Conservation (phyloP, 768 basidiomycete genomes). For the Xanthoconium purpureum region DNA sequence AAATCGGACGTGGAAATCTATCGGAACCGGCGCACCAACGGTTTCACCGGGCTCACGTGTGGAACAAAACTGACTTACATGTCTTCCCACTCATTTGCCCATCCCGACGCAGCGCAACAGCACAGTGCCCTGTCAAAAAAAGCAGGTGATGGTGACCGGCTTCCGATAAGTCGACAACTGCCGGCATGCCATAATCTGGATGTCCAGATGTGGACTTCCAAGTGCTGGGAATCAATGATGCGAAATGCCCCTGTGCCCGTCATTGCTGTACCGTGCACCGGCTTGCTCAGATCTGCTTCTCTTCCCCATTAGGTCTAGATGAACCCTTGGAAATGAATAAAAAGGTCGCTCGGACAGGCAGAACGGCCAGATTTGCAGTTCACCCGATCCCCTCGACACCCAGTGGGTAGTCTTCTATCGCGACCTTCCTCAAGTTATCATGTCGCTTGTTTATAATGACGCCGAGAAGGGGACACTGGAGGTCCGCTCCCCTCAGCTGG, state of each 20-base stretch:
- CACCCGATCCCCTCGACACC: slow-evolving; percentile 5
- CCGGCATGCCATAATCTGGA: slow-evolving; percentile 1
- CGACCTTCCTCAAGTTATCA: slow-evolving; percentile 16
- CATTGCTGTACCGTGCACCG: slow-evolving; percentile 2
- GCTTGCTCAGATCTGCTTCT: slow-evolving; percentile 18
- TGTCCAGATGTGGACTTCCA: background rate
- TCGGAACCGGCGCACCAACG: slow-evolving; percentile 9
- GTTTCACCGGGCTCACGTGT: background rate
- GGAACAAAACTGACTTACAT: background rate
- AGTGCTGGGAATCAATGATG: slow-evolving; percentile 6
- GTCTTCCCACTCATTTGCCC: background rate
- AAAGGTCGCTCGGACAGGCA: slow-evolving; percentile 7
- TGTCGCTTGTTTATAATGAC: slow-evolving; percentile 51
- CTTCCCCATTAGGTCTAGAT: slow-evolving; percentile 11
- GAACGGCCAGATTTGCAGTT: background rate
- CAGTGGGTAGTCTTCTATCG: slow-evolving; percentile 13
- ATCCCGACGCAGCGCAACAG: background rate
- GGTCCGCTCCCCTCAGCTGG: slow-evolving; percentile 33
- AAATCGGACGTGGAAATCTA: background rate
- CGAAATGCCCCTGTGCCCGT: slow-evolving; percentile 11
- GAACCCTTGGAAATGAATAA: slow-evolving; percentile 18
- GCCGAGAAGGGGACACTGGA: slow-evolving; percentile 60
- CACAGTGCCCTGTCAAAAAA: slow-evolving; percentile 1
- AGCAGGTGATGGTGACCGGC: slow-evolving; percentile 6
- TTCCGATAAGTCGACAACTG: slow-evolving; percentile 9